Conservation (phyloP, 2,329 filamentous ascomycete species). For the Penicillium sp. region DNA sequence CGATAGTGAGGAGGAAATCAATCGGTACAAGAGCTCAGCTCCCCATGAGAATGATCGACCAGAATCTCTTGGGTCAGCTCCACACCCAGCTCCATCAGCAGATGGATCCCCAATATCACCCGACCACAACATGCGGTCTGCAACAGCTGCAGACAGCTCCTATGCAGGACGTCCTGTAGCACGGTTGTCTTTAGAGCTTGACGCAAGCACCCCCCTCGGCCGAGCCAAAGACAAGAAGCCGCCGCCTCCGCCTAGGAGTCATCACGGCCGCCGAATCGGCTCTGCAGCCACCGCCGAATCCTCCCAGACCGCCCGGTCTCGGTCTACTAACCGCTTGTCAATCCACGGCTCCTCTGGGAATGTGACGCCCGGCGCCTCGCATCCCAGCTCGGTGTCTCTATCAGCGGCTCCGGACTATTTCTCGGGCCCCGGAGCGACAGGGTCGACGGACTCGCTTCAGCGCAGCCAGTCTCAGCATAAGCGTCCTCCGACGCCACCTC, state of each 20-base stretch:
- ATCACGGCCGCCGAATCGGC: constrained; percentile 73
- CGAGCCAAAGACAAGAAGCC: constrained; percentile 61
- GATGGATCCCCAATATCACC: constrained; percentile 16
- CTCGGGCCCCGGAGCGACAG: constrained; percentile 9
- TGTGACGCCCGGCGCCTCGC: constrained; percentile 17
- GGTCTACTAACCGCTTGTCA: constrained; percentile 28
- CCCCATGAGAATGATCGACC: constrained; percentile 10
- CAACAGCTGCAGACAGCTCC: background rate
- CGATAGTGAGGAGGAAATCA: constrained; percentile 24
- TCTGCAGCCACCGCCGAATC: constrained; percentile 30
- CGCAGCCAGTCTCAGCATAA: constrained; percentile 39
- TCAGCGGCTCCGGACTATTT: constrained; percentile 47
- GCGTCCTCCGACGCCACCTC: constrained; percentile 49
- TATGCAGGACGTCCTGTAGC: constrained; percentile 54
- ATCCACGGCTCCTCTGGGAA: constrained; percentile 26
- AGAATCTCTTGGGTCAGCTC: constrained; percentile 18
- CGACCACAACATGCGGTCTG: constrained; percentile 7
- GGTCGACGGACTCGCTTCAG: constrained; percentile 25
- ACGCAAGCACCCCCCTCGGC: constrained; percentile 44
- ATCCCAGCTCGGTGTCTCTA: constrained; percentile 48
- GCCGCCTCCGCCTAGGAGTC: constrained; percentile 68
- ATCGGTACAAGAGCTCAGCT: constrained; percentile 8
- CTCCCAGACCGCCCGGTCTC: constrained; percentile 23
- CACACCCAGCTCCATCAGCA: constrained; percentile 26
- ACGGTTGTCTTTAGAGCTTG: constrained; percentile 53